phyloP scores from a whole-genome alignment of 108 stramenopile genomes.

The Nannochloropsis granulata region DNA sequence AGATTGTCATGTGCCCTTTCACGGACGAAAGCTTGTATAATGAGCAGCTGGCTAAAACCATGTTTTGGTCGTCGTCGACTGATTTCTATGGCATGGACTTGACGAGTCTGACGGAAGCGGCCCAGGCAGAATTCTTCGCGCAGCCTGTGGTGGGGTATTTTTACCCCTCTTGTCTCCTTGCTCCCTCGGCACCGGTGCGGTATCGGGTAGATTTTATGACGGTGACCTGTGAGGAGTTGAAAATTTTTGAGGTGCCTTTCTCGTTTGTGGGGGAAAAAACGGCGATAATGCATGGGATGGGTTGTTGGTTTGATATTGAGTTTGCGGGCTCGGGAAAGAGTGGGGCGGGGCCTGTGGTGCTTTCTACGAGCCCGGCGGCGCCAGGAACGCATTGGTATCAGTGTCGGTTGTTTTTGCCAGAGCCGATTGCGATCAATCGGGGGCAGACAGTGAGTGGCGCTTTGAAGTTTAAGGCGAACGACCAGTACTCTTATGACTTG shows the following conservation, averaged over 20 bases:
- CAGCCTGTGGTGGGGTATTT: constrained; percentile 49
- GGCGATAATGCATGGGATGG: constrained; percentile 45
- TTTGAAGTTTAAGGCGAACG: constrained; percentile 41
- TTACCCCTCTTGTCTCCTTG: constrained; percentile 2
- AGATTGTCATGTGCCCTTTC: constrained; percentile 38
- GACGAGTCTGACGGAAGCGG: constrained; percentile 20
- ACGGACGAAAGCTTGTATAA: constrained; percentile 34
- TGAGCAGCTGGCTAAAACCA: constrained; percentile 33
- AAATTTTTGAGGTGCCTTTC: constrained; percentile 15
- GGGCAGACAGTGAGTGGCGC: constrained; percentile 34
- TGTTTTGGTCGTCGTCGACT: constrained; percentile 39
- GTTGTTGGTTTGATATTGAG: constrained; percentile 46
- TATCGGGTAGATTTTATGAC: constrained; percentile 37
- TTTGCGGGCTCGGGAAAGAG: constrained; percentile 36
- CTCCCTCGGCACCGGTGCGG: not conserved
- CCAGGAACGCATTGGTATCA: constrained; percentile 48
- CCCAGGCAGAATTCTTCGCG: constrained; percentile 38
- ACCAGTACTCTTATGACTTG: constrained; percentile 45
- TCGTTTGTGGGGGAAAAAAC: constrained; percentile 30
- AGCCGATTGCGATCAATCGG: constrained; percentile 46
- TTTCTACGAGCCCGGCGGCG: not conserved
- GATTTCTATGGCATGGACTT: constrained; percentile 47
- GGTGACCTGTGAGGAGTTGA: constrained; percentile 16
- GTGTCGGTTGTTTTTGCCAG: constrained; percentile 39
- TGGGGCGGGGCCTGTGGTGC: constrained; percentile 32